Conservation (phyloP, 2,329 filamentous ascomycete genomes). For the Zymoseptoria brevis region DNA sequence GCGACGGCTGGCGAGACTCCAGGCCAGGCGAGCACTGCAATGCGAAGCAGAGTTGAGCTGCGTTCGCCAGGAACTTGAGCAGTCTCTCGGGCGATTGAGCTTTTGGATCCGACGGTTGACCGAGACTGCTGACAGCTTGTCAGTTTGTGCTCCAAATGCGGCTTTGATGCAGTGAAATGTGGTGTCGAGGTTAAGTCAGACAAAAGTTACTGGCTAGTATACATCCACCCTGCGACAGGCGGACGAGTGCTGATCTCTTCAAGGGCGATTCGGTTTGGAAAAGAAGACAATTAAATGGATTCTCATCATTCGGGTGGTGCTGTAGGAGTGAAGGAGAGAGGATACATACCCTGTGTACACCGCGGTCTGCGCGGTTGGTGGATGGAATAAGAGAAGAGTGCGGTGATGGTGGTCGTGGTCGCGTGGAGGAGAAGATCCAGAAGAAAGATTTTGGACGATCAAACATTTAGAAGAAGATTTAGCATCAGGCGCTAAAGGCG, state of each 20-base stretch:
- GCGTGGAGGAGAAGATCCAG: neutral
- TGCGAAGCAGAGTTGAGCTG: constrained; percentile 1
- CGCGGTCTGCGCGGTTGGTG: neutral
- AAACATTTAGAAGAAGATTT: neutral
- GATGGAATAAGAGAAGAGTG: neutral
- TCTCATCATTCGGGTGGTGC: constrained; percentile 58
- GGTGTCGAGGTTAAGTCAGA: constrained; percentile 49
- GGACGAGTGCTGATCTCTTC: constrained; percentile 67
- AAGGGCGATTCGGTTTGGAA: constrained; percentile 83
- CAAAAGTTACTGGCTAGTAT: constrained; percentile 84
- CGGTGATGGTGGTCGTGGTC: constrained; percentile 1
- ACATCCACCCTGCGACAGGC: constrained; percentile 58
- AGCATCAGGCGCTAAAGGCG: neutral
- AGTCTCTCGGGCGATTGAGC: neutral
- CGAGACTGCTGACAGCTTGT: neutral
- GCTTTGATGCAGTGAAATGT: constrained; percentile 4
- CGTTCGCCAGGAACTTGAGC: neutral
- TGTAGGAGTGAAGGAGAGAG: constrained; percentile 1
- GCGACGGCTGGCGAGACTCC: neutral
- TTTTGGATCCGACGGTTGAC: neutral
- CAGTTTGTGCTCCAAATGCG: constrained; percentile 1
- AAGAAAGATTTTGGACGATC: neutral
- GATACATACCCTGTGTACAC: constrained; percentile 2
- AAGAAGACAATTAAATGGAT: constrained; percentile 65
- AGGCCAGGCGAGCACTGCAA: neutral